Conservation (phyloP, 108 stramenopile species). For the Pseudonitzschia delicatissima region DNA sequence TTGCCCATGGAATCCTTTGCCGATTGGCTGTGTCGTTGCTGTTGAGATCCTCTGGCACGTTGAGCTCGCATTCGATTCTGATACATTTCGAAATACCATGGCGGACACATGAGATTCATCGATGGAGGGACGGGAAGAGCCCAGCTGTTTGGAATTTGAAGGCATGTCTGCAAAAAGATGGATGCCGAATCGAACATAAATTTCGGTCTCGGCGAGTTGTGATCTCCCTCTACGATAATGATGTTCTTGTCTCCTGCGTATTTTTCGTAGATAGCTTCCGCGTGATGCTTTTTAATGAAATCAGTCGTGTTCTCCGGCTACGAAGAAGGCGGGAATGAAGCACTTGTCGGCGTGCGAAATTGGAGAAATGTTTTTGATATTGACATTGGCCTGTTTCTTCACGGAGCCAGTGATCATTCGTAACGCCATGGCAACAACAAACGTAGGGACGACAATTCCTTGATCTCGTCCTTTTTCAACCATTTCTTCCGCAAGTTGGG, state of each 20-base stretch:
- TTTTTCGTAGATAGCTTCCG: conserved; percentile 76
- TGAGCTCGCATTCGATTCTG: conserved; percentile 36
- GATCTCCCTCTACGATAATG: conserved; percentile 95
- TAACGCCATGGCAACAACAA: conserved; percentile 76
- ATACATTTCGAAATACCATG: conserved; percentile 73
- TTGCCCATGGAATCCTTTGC: conserved; percentile 23
- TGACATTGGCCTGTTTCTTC: conserved; percentile 88
- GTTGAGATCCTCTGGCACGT: conserved; percentile 20
- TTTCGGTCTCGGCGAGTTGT: conserved; percentile 92
- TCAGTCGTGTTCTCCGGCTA: conserved; percentile 93
- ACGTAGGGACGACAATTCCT: conserved; percentile 77
- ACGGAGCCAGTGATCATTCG: conserved; percentile 85
- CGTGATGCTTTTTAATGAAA: conserved; percentile 89
- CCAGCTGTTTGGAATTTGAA: conserved; percentile 80
- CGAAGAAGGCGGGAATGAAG: conserved; percentile 95
- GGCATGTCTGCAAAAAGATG: conserved; percentile 90
- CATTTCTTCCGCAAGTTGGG: conserved; percentile 93
- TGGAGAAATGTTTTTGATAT: conserved; percentile 86
- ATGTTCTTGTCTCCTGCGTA: conserved; percentile 98
- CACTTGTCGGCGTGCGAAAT: conserved; percentile 86
- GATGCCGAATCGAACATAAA: conserved; percentile 95
- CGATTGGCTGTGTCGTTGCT: conserved; percentile 17
- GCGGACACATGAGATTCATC: conserved; percentile 84
- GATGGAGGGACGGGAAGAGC: conserved; percentile 69
- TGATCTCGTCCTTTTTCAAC: conserved; percentile 93